phyloP scores from a whole-genome alignment of 169 alveolate species.

The Babesia ovata region DNA sequence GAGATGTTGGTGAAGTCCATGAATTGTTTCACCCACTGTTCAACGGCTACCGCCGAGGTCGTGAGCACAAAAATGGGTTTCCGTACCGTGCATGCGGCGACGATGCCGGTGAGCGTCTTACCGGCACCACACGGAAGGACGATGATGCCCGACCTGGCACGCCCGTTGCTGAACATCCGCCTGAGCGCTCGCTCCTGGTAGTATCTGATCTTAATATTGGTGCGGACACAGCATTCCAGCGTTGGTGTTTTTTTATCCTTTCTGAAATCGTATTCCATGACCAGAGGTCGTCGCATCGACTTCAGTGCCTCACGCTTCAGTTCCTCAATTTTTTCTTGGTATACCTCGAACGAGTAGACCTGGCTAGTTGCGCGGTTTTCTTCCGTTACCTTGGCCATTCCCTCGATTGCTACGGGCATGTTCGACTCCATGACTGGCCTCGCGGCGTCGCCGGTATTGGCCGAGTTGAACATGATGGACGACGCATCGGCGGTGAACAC shows the following conservation, averaged over 20 bases:
- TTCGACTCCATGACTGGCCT: constrained; percentile 19
- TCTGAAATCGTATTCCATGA: constrained; percentile 96
- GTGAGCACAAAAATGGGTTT: constrained; percentile 91
- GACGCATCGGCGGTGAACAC: constrained; percentile 59
- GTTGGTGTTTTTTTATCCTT: constrained; percentile 87
- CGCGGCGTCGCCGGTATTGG: background rate
- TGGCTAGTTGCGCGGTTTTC: constrained; percentile 29
- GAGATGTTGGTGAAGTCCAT: constrained; percentile 89
- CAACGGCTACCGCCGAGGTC: constrained; percentile 91
- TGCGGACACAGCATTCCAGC: constrained; percentile 87
- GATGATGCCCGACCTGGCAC: constrained; percentile 98
- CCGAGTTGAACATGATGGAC: constrained; percentile 21
- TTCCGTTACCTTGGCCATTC: constrained; percentile 5
- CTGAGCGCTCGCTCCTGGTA: constrained; percentile 93
- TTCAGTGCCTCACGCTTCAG: constrained; percentile 88
- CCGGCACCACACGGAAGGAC: constrained; percentile 99
- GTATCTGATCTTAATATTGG: constrained; percentile 91
- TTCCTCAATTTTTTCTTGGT: constrained; percentile 83
- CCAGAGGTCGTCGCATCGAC: constrained; percentile 90
- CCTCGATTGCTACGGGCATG: constrained; percentile 36
- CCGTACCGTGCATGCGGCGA: constrained; percentile 96
- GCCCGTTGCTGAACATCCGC: constrained; percentile 96
- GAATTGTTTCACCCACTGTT: constrained; percentile 89
- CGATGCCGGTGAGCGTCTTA: constrained; percentile 98
- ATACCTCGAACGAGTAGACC: constrained; percentile 88